Conservation (phyloP, 768 basidiomycete genomes). For the Dioszegia aurantiaca region DNA sequence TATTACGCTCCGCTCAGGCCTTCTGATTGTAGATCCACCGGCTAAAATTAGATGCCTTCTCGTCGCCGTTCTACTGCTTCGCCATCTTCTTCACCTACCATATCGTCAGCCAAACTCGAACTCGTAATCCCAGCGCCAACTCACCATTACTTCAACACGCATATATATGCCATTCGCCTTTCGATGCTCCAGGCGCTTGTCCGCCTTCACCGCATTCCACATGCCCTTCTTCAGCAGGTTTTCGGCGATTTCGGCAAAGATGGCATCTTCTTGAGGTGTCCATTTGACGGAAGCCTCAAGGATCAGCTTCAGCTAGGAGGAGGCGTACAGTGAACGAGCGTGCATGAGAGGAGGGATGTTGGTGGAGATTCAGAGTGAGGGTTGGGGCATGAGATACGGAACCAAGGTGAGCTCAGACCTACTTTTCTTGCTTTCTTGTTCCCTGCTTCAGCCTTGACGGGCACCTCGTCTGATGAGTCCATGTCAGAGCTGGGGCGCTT, state of each 20-base stretch:
- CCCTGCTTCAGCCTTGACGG: not conserved
- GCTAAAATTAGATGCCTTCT: not conserved
- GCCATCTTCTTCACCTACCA: slow-evolving; percentile 4
- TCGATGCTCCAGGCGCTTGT: slow-evolving; percentile 30
- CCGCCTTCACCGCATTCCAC: slow-evolving; percentile 27
- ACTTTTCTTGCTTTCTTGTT: not conserved
- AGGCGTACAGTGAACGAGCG: not conserved
- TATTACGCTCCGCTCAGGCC: not conserved
- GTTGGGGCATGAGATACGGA: slow-evolving; percentile 11
- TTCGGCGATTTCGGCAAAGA: slow-evolving; percentile 29
- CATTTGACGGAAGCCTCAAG: slow-evolving; percentile 15
- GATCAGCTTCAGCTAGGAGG: slow-evolving; percentile 5
- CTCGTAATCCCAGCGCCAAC: slow-evolving; percentile 2
- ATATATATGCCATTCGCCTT: slow-evolving; percentile 22
- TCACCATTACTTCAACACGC: slow-evolving; percentile 28
- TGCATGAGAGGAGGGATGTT: not conserved
- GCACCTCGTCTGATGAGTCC: not conserved
- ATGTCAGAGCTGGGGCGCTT: not conserved
- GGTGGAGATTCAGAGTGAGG: not conserved
- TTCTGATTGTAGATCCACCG: not conserved
- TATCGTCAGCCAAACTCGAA: too few relatives aligned
- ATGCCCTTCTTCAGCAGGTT: slow-evolving; percentile 11
- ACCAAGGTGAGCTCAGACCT: not conserved
- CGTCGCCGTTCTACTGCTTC: not conserved
- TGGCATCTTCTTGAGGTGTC: slow-evolving; percentile 33